Evolutionary conservation across 352 stramenopile genomes (phyloP).

Genomic region (Phytophthora cryptogea): DNA sequence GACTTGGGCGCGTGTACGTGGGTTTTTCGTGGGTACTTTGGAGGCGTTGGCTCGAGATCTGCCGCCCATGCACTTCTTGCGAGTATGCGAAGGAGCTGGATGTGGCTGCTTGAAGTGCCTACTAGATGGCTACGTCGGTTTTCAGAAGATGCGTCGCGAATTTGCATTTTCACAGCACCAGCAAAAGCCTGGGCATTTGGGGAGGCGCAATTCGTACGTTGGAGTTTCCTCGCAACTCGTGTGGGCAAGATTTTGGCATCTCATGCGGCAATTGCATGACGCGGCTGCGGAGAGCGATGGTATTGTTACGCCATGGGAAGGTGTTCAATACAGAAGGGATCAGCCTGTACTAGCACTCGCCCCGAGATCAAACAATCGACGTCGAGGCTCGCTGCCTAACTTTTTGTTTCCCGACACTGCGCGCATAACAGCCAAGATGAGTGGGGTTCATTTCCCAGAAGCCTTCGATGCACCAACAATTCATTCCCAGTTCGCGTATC

Average conservation of each 20-base stretch:
- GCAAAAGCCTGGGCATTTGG: slow-evolving; percentile 12
- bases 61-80: slow-evolving; percentile 53
- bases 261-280: slow-evolving; percentile 82
- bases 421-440: slow-evolving; percentile 65
- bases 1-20: slow-evolving; percentile 58
- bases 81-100: slow-evolving; percentile 68
- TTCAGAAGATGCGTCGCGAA: slow-evolving; percentile 75
- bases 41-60: slow-evolving; percentile 64
- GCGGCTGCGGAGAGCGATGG: slow-evolving; percentile 67
- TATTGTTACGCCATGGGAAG: slow-evolving; percentile 63
- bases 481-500: slow-evolving; percentile 48
- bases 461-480: slow-evolving; percentile 62
- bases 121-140: slow-evolving; percentile 79
- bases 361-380: slow-evolving; percentile 44
- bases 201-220: slow-evolving; percentile 26
- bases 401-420: slow-evolving; percentile 73
- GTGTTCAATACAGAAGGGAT: slow-evolving; percentile 28
- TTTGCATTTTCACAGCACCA: slow-evolving; percentile 29
- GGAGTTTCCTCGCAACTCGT: slow-evolving; percentile 65
- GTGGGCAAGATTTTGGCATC: slow-evolving; percentile 81
- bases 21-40: slow-evolving; percentile 76
- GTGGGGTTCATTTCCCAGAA: slow-evolving; percentile 44
- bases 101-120: slow-evolving; percentile 86
- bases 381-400: slow-evolving; percentile 61
- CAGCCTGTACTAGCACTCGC: slow-evolving; percentile 40